Evolutionary conservation across 257 asterid genomes (phyloP).

Genomic region (Perilla frutescens): DNA sequence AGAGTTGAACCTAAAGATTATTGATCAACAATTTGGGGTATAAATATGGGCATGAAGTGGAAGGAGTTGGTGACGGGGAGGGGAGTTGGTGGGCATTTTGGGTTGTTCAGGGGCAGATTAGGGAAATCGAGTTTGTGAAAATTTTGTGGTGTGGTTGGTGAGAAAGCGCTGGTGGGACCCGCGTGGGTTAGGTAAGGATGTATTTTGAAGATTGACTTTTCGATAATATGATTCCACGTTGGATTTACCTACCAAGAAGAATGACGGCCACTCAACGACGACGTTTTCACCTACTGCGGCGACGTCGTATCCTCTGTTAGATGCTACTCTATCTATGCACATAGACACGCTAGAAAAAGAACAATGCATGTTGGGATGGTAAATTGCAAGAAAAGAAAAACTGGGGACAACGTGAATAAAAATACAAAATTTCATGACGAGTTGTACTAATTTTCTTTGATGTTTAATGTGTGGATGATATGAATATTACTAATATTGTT

Average conservation of each 20-base stretch:
- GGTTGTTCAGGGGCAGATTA: constrained; percentile 45
- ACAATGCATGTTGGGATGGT: no score
- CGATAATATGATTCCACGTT: neutral
- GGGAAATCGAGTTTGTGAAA: neutral
- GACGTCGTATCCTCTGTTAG: neutral
- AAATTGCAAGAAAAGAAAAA: no score
- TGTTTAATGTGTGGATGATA: no score
- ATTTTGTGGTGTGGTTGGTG: constrained; percentile 60
- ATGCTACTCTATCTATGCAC: neutral
- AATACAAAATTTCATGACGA: no score
- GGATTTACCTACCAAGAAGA: constrained; percentile 30
- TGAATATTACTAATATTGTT: no score
- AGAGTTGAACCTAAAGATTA: constrained; percentile 45
- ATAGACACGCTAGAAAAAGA: no score
- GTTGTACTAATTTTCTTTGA: no score
- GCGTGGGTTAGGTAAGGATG: constrained; percentile 45
- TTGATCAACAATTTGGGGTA: constrained; percentile 33
- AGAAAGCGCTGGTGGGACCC: constrained; percentile 42
- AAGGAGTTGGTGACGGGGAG: constrained; percentile 43
- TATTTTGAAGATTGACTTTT: constrained; percentile 26
- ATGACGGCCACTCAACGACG: constrained; percentile 16
- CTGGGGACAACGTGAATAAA: no score
- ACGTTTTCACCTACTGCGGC: constrained; percentile 8
- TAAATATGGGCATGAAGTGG: constrained; percentile 48
- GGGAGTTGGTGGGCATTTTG: constrained; percentile 45